Evolutionary conservation across 768 basidiomycete species (phyloP).

Genomic region (Strobilomyces confusus): DNA sequence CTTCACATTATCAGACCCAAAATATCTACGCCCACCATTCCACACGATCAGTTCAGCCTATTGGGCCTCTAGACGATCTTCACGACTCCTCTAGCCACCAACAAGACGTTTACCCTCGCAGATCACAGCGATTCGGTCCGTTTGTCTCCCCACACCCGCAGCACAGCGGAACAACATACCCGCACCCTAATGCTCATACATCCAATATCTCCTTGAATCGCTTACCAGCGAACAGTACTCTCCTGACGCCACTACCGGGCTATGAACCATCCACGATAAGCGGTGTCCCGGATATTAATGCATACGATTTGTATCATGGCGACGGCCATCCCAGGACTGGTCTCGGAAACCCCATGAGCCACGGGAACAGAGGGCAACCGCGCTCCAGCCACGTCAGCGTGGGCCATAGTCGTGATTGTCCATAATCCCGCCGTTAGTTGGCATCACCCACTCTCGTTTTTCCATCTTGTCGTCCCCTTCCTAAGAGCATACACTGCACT

Average conservation of each 20-base stretch:
- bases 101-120: slow-evolving; percentile 19
- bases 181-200: slow-evolving; percentile 20
- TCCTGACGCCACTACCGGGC: slow-evolving; percentile 66
- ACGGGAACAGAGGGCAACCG: slow-evolving; percentile 21
- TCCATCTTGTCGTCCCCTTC: background rate
- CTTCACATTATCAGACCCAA: slow-evolving; percentile 21
- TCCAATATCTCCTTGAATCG: slow-evolving; percentile 32
- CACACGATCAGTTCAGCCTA: slow-evolving; percentile 11
- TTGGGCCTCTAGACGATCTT: slow-evolving; percentile 16
- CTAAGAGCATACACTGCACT: slow-evolving; percentile 2
- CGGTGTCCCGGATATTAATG: slow-evolving; percentile 8
- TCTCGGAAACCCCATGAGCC: slow-evolving; percentile 29
- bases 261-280: slow-evolving; percentile 44
- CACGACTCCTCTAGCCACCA: slow-evolving; percentile 17
- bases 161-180: slow-evolving; percentile 12
- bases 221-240: slow-evolving; percentile 60
- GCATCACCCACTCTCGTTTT: background rate
- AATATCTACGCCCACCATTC: slow-evolving; percentile 26
- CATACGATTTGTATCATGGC: slow-evolving; percentile 34
- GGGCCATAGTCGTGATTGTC: slow-evolving; percentile 9
- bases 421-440: slow-evolving; percentile 1
- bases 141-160: slow-evolving; percentile 19
- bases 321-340: slow-evolving; percentile 40
- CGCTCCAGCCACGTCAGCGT: slow-evolving; percentile 16
- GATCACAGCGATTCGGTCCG: slow-evolving; percentile 26